Evolutionary conservation across 1,139 yeast genomes (phyloP), one percentile per base, ranked within the genome.

Genomic region (Hansenula lynferdii): DNA sequence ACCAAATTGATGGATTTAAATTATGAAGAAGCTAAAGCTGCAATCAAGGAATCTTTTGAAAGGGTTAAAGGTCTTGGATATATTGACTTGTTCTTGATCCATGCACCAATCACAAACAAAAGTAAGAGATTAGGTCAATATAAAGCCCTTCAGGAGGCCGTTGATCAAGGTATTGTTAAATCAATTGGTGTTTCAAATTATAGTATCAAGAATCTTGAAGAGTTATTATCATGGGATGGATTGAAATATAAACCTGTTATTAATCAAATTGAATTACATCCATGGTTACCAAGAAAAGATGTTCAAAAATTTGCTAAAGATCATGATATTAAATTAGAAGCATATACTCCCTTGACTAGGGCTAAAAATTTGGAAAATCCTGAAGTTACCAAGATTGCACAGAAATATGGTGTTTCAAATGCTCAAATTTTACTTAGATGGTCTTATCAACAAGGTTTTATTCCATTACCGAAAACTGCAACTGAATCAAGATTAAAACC

Each of bases 171-270:
- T 33, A 77, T 80, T 62, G 65, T 75, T 35, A 78, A 70, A 59
- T 74, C 90, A 28, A 72, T 86, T 53, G 96, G 96, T 55, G 86
- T 86, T 33, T 83, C 90, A 38, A 86, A 86, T 67, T 80, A 77
- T 61, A 75, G 86, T 16, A 61, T 72, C 28, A 64, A 65, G 29
- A 68, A 74, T 47, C 59, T 85, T 41, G 65, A 76, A 48, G 67
- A 63, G 27, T 65, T 85, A 40, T 65, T 82, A 44, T 8, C 72
- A 67, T 41, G 76, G 75, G 62, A 64, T 25, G 69, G 67, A 23
- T 68, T 67, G 34, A 75, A 64, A 38, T 60, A 80, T 27, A 68
- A 67, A 14, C 96, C 95, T 20, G 89, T 77, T 24, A 78, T 67
- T 37, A 78, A 82, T 61, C 95, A 85, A 62, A 72, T 83, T 42